These are phyloP conservation scores for Mycena vitilis DNA, from an alignment of 768 basidiomycete species.

Conservation along the genomic window DNA sequence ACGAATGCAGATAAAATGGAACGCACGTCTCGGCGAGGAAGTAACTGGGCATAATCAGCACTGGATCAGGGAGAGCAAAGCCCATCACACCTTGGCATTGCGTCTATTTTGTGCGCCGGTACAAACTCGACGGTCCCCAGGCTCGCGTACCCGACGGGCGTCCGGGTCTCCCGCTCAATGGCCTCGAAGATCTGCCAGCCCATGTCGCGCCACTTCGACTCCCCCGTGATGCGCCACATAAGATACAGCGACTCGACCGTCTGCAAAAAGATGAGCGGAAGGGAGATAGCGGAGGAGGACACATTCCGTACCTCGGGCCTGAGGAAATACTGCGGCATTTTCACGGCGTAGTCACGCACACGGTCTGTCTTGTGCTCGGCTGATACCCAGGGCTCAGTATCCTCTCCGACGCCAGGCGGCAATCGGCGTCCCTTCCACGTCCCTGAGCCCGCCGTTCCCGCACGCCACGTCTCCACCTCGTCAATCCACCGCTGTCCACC, in stretches of 20 bases:
- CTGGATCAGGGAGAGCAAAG: background rate
- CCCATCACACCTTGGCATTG: slow-evolving; percentile 79
- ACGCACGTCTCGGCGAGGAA: slow-evolving; percentile 62
- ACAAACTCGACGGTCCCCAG: slow-evolving; percentile 59
- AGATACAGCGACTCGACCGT: slow-evolving; percentile 80
- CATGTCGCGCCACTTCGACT: slow-evolving; percentile 74
- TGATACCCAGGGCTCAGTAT: slow-evolving; percentile 54
- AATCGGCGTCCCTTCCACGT: slow-evolving; percentile 57
- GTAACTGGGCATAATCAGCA: slow-evolving; percentile 47
- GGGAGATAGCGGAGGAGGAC: background rate
- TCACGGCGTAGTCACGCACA: slow-evolving; percentile 66
- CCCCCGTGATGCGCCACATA: slow-evolving; percentile 76
- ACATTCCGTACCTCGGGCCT: slow-evolving; percentile 72
- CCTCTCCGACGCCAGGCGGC: slow-evolving; percentile 63
- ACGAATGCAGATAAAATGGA: background rate
- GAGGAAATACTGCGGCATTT: slow-evolving; percentile 63
- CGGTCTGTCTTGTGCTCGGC: slow-evolving; percentile 41
- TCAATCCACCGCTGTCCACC: slow-evolving; percentile 58
- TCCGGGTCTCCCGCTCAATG: slow-evolving; percentile 70
- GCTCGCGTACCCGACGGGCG: slow-evolving; percentile 70
- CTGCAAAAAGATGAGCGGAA: slow-evolving; percentile 47
- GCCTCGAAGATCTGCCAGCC: slow-evolving; percentile 80
- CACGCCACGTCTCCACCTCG: slow-evolving; percentile 58
- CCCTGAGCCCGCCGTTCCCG: slow-evolving; percentile 7
- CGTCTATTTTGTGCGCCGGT: slow-evolving; percentile 56